phyloP scores from a whole-genome alignment of 2,329 filamentous ascomycete species.

The Madurella mycetomatis region DNA sequence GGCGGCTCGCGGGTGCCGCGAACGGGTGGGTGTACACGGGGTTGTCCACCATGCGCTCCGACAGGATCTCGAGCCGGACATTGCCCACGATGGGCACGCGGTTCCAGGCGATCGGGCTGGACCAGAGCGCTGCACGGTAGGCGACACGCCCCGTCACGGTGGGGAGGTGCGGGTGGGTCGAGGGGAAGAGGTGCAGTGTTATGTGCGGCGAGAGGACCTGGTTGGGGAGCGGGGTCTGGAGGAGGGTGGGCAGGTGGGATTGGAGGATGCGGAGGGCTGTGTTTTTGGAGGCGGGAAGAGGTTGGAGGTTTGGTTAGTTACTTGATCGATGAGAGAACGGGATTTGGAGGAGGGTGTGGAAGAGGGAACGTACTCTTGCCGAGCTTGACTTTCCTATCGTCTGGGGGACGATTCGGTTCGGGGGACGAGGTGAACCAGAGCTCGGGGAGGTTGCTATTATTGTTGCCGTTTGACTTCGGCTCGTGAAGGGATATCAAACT shows the following conservation, averaged over 20 bases:
- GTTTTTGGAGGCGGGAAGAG: not conserved
- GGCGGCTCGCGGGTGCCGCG: not conserved
- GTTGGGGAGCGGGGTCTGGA: constrained; percentile 64
- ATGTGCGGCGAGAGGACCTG: constrained; percentile 74
- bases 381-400: constrained; percentile 58
- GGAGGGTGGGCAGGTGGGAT: constrained; percentile 61
- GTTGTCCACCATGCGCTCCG: constrained; percentile 76
- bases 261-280: constrained; percentile 61
- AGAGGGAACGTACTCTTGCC: constrained; percentile 50
- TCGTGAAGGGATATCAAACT: constrained; percentile 9
- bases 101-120: constrained; percentile 93
- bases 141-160: constrained; percentile 86
- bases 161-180: constrained; percentile 82
- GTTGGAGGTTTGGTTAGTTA: not conserved
- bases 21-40: constrained; percentile 35
- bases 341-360: not conserved
- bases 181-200: constrained; percentile 65
- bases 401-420: constrained; percentile 36
- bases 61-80: constrained; percentile 79
- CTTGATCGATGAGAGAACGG: not conserved
- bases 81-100: constrained; percentile 86
- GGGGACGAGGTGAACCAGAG: constrained; percentile 41
- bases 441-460: constrained; percentile 32
- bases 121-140: constrained; percentile 93
- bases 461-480: constrained; percentile 10